Evolutionary conservation across 176 grass and related monocot genomes (phyloP).

Genomic region (Thinopyrum elongatum): DNA sequence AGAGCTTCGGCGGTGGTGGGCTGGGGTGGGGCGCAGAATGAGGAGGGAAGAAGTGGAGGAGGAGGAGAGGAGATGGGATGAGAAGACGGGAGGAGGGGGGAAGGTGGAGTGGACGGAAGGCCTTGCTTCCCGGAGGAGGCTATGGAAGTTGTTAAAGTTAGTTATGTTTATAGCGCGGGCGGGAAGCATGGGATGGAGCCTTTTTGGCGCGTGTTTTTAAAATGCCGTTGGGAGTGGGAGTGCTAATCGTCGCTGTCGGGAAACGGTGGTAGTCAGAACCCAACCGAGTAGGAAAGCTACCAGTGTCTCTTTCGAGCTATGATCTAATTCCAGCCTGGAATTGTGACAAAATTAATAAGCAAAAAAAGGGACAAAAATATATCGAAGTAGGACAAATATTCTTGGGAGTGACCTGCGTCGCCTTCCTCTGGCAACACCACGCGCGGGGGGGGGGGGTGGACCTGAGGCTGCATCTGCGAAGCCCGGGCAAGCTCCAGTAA

Average conservation of each 20-base stretch:
- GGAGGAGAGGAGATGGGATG: conserved; percentile 2
- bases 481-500: too few species aligned
- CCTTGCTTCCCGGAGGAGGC: conserved; percentile 22
- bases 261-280: conserved; percentile 24
- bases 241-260: conserved; percentile 18
- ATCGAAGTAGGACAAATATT: not conserved
- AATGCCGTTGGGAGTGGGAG: conserved; percentile 29
- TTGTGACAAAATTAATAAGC: not conserved
- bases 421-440: too few species aligned
- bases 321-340: not conserved
- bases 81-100: conserved; percentile 27
- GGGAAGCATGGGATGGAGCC: not conserved
- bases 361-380: not conserved
- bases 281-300: conserved; percentile 21
- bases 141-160: conserved; percentile 10
- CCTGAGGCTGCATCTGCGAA: too few species aligned
- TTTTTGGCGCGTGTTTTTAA: conserved; percentile 47
- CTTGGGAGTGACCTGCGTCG: too few species aligned
- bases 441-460: too few species aligned
- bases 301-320: not conserved
- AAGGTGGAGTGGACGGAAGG: conserved; percentile 21
- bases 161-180: conserved; percentile 6
- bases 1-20: conserved; percentile 4
- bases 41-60: conserved; percentile 12
- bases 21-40: not conserved